Base-by-base conservation (phyloP, 2,329 filamentous ascomycete species). In the Ophiostoma populinum region DNA sequence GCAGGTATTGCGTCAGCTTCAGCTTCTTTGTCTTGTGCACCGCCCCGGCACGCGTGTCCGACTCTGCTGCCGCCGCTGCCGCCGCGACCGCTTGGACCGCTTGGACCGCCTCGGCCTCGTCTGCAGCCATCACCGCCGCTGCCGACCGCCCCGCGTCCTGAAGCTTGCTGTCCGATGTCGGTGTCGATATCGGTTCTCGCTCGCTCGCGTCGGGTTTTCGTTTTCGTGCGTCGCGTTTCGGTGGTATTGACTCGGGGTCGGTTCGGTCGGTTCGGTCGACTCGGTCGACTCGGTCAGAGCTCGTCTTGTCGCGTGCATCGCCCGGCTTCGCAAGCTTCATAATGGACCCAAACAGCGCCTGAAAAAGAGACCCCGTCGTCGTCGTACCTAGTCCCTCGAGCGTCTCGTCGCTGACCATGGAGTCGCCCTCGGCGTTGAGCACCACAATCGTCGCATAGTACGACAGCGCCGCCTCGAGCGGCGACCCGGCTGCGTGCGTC, bases 331-430 rank as follows among this genome's bases (percentile, higher is more conserved):
- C 73, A 53, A 81, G 65, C 57, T 72, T 68, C 50, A 80, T 61
- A 50, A 87, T 66, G 53, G 76, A 76, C 59, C 79, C 79, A 65
- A 86, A 80, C 49, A 85, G 64, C 59, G 69, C 65, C 56, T 71
- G 66, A 55, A 77, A 61, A 70, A 85, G 68, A 60, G 71, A 75
- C 57, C 59, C 62, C 55, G 65, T 67, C 72, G 68, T 94, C 55
- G 65, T 67, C 72, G 68, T 94, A 93, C 87, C 87, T 86, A 92
- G 65, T 61, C 86, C 81, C 67, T 92, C 73, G 51, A 93, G 70
- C 53, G 77, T 79, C 54, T 93, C 83, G 61, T 92, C 86, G 62
- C 77, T 82, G 49, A 95, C 76, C 49, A 81, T 68, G 46, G 90
- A 90, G 61, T 95, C 90, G 55, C 90, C 90, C 65, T 98, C 90